These are phyloP conservation scores for Trypanosoma caninum DNA, from an alignment of 208 protist genomes.

Conservation along the genomic window DNA sequence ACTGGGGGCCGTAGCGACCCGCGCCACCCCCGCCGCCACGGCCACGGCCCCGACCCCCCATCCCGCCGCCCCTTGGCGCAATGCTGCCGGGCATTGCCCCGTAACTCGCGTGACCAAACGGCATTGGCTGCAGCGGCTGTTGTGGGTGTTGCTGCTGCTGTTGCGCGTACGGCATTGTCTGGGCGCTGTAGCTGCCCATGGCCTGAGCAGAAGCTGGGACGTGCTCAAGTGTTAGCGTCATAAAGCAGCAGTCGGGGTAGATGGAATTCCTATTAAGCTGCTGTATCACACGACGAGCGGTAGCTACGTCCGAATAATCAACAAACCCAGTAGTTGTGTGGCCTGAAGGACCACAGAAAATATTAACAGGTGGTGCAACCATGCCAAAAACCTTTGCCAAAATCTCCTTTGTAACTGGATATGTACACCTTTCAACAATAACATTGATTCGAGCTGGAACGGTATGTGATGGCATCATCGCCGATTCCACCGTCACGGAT, in stretches of 20 bases:
- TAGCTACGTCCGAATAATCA: constrained; percentile 55
- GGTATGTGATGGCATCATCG: constrained; percentile 7
- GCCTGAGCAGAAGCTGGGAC: background rate
- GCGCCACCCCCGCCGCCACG: constrained; percentile 9
- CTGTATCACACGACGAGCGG: constrained; percentile 54
- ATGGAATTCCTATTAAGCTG: constrained; percentile 79
- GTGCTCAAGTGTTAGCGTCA: constrained; percentile 43
- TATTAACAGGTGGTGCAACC: constrained; percentile 46
- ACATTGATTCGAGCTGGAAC: constrained; percentile 47
- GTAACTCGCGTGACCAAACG: constrained; percentile 19
- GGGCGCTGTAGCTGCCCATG: constrained; percentile 16
- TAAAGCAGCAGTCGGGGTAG: constrained; percentile 82
- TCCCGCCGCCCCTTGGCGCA: constrained; percentile 12
- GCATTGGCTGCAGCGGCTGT: constrained; percentile 23
- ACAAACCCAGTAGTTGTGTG: constrained; percentile 65
- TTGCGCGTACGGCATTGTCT: constrained; percentile 19
- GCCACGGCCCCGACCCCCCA: constrained; percentile 23
- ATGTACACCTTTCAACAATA: constrained; percentile 78
- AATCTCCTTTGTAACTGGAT: constrained; percentile 77
- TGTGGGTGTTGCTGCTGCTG: constrained; percentile 19
- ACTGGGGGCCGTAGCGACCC: constrained; percentile 21
- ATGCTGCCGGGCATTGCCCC: constrained; percentile 22
- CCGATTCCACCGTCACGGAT: constrained; percentile 52
- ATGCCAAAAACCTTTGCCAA: constrained; percentile 79
- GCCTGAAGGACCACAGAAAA: constrained; percentile 65